phyloP scores from a whole-genome alignment of 2,329 filamentous ascomycete genomes.

The Penicillium sclerotiorum region DNA sequence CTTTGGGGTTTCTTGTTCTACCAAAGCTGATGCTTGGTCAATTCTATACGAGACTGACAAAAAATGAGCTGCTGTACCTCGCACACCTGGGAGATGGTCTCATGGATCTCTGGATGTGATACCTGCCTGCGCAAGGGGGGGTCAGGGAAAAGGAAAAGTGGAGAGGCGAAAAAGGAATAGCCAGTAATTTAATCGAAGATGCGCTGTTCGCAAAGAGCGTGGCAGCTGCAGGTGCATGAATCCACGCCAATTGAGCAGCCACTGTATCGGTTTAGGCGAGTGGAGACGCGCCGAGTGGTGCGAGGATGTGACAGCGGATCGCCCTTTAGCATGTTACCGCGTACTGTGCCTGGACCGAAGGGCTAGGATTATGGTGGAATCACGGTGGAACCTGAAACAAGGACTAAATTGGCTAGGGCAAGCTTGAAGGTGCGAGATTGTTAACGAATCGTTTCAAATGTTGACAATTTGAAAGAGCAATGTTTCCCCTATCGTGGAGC shows the following conservation, averaged over 20 bases:
- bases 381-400: too few species aligned
- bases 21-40: slow-evolving; percentile 13
- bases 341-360: slow-evolving; percentile 28
- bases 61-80: slow-evolving; percentile 1
- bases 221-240: slow-evolving; percentile 33
- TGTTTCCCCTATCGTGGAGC: neutral
- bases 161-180: too few species aligned
- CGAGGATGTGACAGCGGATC: slow-evolving; percentile 39
- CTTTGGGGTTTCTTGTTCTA: too few species aligned
- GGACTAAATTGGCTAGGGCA: too few species aligned
- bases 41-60: slow-evolving; percentile 16
- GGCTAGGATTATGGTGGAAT: slow-evolving; percentile 5
- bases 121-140: slow-evolving; percentile 21
- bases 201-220: slow-evolving; percentile 36
- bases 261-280: slow-evolving; percentile 27
- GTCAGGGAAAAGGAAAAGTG: slow-evolving; percentile 11
- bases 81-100: neutral
- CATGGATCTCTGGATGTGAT: neutral
- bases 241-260: slow-evolving; percentile 14
- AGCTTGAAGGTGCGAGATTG: too few species aligned
- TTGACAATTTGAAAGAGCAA: too few species aligned
- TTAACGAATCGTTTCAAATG: too few species aligned
- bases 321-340: slow-evolving; percentile 26
- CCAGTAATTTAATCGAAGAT: too few species aligned
- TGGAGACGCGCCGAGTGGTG: slow-evolving; percentile 29